Base-by-base conservation (phyloP, 2,329 filamentous ascomycete genomes). In the Ceratocystis ficicola region DNA sequence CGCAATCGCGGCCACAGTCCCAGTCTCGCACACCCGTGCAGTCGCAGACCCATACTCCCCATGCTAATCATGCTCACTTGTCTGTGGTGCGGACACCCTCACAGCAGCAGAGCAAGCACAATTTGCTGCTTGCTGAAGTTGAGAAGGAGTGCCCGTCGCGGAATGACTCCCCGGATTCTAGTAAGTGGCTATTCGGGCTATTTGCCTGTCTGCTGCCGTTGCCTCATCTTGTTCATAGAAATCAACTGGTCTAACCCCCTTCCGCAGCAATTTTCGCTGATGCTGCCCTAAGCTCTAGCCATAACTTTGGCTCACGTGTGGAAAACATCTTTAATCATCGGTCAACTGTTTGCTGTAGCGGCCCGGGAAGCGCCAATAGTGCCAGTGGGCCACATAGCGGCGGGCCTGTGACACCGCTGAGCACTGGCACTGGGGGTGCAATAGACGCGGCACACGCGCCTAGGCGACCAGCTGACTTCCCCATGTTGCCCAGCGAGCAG, bases 231-330 rank as follows among this genome's bases (percentile, higher is more conserved):
- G 8, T 10, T 0, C 12, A 41, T 15, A 12, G 36, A 41, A 12
- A 41, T 41, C 1, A 10, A 12, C 36, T 15, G 0, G 36, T 15
- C 36, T 41, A 41, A 41, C 48, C 12, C 46, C 15, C 25, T 25
- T 63, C 15, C n/a, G 8, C 36, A 69, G 68, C 67, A 5, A 70
- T 70, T 32, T 67, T 67, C 15, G 68, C 67, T 12, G 69, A 70
- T 30, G 67, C 67, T 1, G 68, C 69, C 0, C 50, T 70, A 1
- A 69, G 65, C 41, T 69, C 68, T 25, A 69, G 67, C 48, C 68
- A 70, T 62, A 69, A 62, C 20, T 70, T 70, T 17, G 68, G 69
- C 10, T 70, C 68, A 17, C 65, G 69, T 3, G 66, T 70, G 1
- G 68, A 69, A 61, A 70, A 64, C 30, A 66, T 70, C 12, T 50